Base-by-base conservation (phyloP, 2,329 filamentous ascomycete species). In the Exophiala sp. region DNA sequence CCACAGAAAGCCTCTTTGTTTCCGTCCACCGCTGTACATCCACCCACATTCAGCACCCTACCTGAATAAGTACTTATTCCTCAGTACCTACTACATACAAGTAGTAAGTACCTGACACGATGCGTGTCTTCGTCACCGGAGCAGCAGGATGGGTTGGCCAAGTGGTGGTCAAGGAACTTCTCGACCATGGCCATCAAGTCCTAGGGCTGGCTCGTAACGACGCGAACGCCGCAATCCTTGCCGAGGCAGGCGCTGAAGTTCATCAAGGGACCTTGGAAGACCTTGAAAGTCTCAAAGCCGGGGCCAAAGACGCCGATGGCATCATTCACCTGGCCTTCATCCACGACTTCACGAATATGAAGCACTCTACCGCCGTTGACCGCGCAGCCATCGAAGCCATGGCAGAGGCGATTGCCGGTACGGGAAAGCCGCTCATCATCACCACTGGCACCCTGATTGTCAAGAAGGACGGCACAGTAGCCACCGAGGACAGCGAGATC, bases 131-230 rank as follows among this genome's bases (percentile, higher is more conserved):
- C 56, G 63, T 73, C 40, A 74, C 72, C 5, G 72, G 72, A 34
- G 65, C 70, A 3, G 67, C 70, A 5, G 71, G 72, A 57, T 73
- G 69, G 50, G 63, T 74, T 47, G 72, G 72, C 56, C 57, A 60
- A 16, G 62, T 65, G 5, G 63, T 73, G 11, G 63, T 68, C 18
- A 49, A 68, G 43, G 66, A 70, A 27, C 66, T 74, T 10, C 58
- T 73, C 11, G 21, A 54, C 3, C 53, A 62, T 21, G 71, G 71
- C 38, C 69, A 73, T 53, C 59, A 53, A 3, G 70, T 75, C 23
- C 57, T 68, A 11, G 72, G 66, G 6, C 67, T 74, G 40, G 63
- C 68, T 11, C 72, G 70, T 41, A 65, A 54, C 13, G 64, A 68
- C 6, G 53, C 55, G 16, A 57, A 58, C 16, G 66, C 62, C 19